Evolutionary conservation across 805 yeast genomes (phyloP).

Genomic region (Debaryomyces prosopidis): DNA sequence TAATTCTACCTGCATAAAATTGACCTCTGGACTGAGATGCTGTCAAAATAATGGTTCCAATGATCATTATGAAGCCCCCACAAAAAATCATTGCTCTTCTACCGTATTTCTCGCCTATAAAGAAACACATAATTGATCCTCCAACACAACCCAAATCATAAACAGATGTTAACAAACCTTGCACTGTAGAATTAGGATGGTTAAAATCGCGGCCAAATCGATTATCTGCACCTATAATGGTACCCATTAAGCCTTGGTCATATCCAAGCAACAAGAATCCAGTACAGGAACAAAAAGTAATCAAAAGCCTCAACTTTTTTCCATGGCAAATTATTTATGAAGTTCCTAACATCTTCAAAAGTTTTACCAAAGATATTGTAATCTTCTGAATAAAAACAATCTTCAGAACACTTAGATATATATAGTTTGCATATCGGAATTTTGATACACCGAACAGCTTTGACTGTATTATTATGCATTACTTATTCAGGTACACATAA

Average conservation of each 20-base stretch:
- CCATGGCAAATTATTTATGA: constrained; percentile 6
- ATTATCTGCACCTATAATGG: constrained; percentile 7
- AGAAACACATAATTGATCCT: constrained; percentile 4
- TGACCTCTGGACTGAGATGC: constrained; percentile 61
- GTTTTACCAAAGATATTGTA: background rate
- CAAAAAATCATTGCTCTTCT: constrained; percentile 40
- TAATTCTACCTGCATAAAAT: constrained; percentile 61
- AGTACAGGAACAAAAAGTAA: constrained; percentile 11
- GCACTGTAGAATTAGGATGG: constrained; percentile 5
- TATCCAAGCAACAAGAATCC: constrained; percentile 9
- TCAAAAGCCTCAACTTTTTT: constrained; percentile 7
- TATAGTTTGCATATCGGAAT: too few species aligned
- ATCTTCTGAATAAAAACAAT: too few species aligned
- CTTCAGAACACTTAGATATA: too few species aligned
- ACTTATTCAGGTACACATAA: too few species aligned
- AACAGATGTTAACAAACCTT: constrained; percentile 7
- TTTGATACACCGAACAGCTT: too few species aligned
- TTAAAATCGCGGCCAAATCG: constrained; percentile 4
- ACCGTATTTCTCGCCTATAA: constrained; percentile 39
- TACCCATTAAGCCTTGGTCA: constrained; percentile 11
- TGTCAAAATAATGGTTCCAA: constrained; percentile 42
- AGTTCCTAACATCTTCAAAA: background rate
- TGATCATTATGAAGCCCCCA: constrained; percentile 39
- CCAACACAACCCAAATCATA: constrained; percentile 8
- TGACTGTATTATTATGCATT: too few species aligned